phyloP scores from a whole-genome alignment of 208 protist species.

The Naegleria gruberi region DNA sequence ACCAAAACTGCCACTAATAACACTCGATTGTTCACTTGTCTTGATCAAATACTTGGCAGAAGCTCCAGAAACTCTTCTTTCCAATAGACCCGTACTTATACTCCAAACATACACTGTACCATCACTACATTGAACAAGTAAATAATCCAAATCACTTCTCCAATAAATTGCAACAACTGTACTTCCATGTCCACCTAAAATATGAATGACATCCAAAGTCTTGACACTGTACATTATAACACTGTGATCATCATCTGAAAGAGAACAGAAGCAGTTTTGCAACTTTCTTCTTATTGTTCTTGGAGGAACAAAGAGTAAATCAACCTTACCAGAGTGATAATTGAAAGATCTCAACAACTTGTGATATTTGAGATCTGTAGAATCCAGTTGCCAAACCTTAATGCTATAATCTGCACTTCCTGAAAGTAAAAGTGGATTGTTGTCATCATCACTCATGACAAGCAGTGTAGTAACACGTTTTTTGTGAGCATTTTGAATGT shows the following conservation, averaged over 20 bases:
- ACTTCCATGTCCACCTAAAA: conserved; percentile 10
- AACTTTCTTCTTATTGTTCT: conserved; percentile 6
- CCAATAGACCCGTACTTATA: not conserved
- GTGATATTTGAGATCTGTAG: not conserved
- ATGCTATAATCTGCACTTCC: not conserved
- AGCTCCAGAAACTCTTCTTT: not conserved
- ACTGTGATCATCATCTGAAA: not conserved
- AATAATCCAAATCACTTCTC: not conserved
- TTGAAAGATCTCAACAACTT: not conserved
- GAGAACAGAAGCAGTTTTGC: not conserved
- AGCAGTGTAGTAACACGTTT: conserved; percentile 5
- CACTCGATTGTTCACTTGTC: not conserved
- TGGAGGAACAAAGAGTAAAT: conserved; percentile 11
- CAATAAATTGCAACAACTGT: conserved; percentile 5
- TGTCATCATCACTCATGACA: not conserved
- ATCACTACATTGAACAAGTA: conserved; percentile 8
- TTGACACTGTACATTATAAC: not conserved
- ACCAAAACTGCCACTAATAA: not conserved
- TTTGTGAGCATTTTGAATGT: not conserved
- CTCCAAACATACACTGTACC: not conserved
- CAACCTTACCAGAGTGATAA: not conserved
- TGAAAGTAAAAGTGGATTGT: not conserved
- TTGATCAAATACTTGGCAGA: not conserved
- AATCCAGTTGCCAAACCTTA: not conserved
- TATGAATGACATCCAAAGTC: conserved; percentile 5